These are phyloP conservation scores for Plantago lanceolata DNA, from an alignment of 305 asterid genomes.

Conservation along the genomic window DNA sequence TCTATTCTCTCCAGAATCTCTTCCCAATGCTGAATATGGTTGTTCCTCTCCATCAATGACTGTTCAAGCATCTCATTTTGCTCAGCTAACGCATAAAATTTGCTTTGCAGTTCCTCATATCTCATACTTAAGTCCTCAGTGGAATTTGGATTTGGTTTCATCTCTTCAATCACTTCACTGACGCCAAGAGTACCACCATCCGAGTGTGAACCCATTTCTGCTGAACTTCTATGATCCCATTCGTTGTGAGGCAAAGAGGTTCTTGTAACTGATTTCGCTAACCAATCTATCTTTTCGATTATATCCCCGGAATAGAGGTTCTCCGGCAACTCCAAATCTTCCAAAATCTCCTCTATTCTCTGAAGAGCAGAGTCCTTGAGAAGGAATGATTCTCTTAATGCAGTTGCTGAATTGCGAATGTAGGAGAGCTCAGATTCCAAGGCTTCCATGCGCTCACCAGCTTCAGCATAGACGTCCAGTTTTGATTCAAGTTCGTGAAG, in stretches of 20 bases:
- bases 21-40: slow-evolving; percentile 88
- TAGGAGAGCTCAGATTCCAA: slow-evolving; percentile 95
- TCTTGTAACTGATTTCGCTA: slow-evolving; percentile 66
- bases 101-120: slow-evolving; percentile 82
- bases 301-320: slow-evolving; percentile 76
- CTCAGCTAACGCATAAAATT: slow-evolving; percentile 87
- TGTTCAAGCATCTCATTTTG: slow-evolving; percentile 99
- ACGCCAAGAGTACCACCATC: slow-evolving; percentile 56
- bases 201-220: slow-evolving; percentile 52
- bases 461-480: slow-evolving; percentile 80
- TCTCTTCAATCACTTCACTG: slow-evolving; percentile 66
- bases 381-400: slow-evolving; percentile 91
- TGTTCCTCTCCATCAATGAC: slow-evolving; percentile 85
- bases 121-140: slow-evolving; percentile 61
- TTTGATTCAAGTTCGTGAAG: slow-evolving; percentile 78
- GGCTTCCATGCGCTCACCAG: slow-evolving; percentile 98
- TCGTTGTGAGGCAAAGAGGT: slow-evolving; percentile 49
- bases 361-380: slow-evolving; percentile 92
- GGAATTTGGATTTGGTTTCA: slow-evolving; percentile 41
- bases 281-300: slow-evolving; percentile 88
- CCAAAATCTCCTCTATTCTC: slow-evolving; percentile 93
- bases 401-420: slow-evolving; percentile 95
- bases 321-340: slow-evolving; percentile 93
- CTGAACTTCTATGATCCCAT: slow-evolving; percentile 63
- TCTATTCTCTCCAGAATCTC: slow-evolving; percentile 62